Evolutionary conservation across 768 basidiomycete species (phyloP), one percentile per base, ranked within the genome.

Genomic region (Pholiota conissans): DNA sequence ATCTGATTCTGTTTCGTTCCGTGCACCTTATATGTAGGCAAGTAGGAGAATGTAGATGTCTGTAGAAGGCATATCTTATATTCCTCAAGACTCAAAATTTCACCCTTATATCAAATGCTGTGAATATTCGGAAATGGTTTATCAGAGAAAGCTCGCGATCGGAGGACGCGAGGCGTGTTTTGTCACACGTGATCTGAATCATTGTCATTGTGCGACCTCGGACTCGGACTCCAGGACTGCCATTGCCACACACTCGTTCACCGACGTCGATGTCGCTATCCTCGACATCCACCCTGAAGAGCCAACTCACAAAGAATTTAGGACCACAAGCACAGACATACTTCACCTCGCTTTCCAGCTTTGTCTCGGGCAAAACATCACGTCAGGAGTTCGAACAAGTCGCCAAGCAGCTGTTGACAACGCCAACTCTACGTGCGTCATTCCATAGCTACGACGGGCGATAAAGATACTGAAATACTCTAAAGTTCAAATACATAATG

Each of bases 401-500:
- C 14, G 79, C 90, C 56, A 84, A 84, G 52, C 80, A 81, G 26
- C 75, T 80, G 6, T 78, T 93, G 30, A 84, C 84, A 63, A 79
- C 82, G 1, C 78, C 85, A 22, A 80, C 78, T 52, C 77, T 90
- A 22, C 63, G 73, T 75, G 49, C 54, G 65, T 62, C 27, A 34
- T 29, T 30, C 5, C 20, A 49, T 46, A 29, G 14, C n/a, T 34
- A 16, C n/a, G 30, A 45, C 37, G 27, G 56, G 42, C 45, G 8
- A 14, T 20, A 24, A 51, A 9, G 39, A 30, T 18, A 32, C 39
- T 65, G 32, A 59, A 32, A 49, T 29, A 56, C 9, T 45, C 37
- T 45, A 14, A 59, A 87, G 88, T 91, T 27, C 90, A 91, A 70
- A 74, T 92, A 2, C 91, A 93, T 67, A 93, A 93, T 70, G 85